phyloP scores from a whole-genome alignment of 768 basidiomycete genomes.

The Auricularia cornea region DNA sequence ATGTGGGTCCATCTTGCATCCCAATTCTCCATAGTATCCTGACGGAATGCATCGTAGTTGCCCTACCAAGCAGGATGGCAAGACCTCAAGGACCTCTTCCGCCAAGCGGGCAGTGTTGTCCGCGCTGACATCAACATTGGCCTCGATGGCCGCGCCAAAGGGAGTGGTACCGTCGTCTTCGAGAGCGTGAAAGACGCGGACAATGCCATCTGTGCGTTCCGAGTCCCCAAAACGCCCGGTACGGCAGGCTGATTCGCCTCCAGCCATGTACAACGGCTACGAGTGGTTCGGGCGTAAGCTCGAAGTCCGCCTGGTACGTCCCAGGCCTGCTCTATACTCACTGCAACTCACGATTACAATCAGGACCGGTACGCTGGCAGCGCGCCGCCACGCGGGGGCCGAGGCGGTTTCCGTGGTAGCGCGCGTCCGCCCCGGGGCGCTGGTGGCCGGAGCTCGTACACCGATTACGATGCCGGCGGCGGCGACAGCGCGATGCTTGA shows the following conservation, averaged over 20 bases:
- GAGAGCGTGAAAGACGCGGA: constrained; percentile 85
- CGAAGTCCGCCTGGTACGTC: constrained; percentile 85
- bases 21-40: background rate
- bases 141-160: constrained; percentile 87
- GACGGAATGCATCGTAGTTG: constrained; percentile 42
- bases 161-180: constrained; percentile 96
- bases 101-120: constrained; percentile 89
- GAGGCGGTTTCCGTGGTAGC: constrained; percentile 49
- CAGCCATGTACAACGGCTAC: constrained; percentile 94
- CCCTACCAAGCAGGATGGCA: constrained; percentile 99
- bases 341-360: background rate
- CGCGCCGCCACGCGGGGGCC: constrained; percentile 44
- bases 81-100: constrained; percentile 95
- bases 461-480: constrained; percentile 23
- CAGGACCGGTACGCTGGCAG: constrained; percentile 81
- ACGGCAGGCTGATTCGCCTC: constrained; percentile 3
- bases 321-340: no score
- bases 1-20: constrained; percentile 41
- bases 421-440: no score
- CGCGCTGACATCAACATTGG: constrained; percentile 94
- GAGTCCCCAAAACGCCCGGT: background rate
- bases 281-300: constrained; percentile 95
- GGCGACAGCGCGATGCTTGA: constrained; percentile 35
- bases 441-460: constrained; percentile 39
- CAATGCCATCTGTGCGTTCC: constrained; percentile 82